These are phyloP conservation scores for Populus hybrid DNA, from an alignment of 441 rosid species.

Conservation along the genomic window DNA sequence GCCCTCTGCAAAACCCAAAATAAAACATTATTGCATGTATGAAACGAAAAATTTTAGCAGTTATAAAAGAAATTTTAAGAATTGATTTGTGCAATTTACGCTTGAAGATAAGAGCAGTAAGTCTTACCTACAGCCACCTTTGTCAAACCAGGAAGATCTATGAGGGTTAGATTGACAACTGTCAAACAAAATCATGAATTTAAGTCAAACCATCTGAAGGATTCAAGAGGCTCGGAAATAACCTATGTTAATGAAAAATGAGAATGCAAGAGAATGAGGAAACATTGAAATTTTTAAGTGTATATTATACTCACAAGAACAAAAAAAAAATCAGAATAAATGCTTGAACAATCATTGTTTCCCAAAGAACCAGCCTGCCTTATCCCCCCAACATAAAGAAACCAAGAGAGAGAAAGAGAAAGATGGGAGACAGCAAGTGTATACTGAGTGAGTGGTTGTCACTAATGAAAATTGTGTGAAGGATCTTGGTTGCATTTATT, in stretches of 20 bases:
- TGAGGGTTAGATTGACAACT: slow-evolving; percentile 97
- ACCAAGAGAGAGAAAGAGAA: neutral
- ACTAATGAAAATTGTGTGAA: too few relatives aligned
- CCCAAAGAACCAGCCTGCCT: neutral
- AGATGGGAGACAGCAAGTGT: neutral
- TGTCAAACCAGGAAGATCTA: slow-evolving; percentile 99
- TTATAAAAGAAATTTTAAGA: neutral
- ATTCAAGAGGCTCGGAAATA: neutral
- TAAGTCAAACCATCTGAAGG: neutral
- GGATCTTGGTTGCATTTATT: too few relatives aligned
- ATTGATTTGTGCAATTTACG: neutral
- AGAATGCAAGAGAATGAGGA: neutral
- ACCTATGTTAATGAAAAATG: neutral
- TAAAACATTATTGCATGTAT: slow-evolving; percentile 20
- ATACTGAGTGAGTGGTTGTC: too few relatives aligned
- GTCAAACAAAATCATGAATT: slow-evolving; percentile 26
- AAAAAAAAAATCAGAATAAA: neutral
- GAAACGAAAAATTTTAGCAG: neutral
- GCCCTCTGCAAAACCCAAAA: slow-evolving; percentile 67
- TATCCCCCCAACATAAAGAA: neutral
- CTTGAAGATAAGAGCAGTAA: slow-evolving; percentile 8
- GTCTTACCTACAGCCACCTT: slow-evolving; percentile 98
- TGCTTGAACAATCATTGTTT: neutral
- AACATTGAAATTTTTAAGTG: too few relatives aligned
- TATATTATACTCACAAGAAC: neutral